Conservation (phyloP, 169 alveolate species). For the Babesia gibsoni region DNA sequence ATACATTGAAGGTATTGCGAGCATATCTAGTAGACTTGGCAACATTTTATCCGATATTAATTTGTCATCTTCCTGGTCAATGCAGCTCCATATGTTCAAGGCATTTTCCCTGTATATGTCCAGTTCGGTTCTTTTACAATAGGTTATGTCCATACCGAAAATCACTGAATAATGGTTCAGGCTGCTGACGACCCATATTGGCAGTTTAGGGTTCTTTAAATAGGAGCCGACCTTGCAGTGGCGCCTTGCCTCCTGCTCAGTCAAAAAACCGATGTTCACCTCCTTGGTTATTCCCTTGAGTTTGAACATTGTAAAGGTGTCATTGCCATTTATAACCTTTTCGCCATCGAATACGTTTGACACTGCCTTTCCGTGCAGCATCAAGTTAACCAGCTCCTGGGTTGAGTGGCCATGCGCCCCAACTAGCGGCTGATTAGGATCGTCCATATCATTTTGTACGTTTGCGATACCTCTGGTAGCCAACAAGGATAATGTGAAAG, state of each 20-base stretch:
- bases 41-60: conserved; percentile 56
- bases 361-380: conserved; percentile 78
- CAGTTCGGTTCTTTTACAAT: conserved; percentile 41
- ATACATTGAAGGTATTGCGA: conserved; percentile 8
- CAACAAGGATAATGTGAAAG: conserved; percentile 71
- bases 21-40: conserved; percentile 53
- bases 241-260: conserved; percentile 78
- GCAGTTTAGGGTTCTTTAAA: conserved; percentile 75
- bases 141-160: conserved; percentile 33
- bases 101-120: conserved; percentile 30
- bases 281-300: conserved; percentile 74
- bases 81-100: conserved; percentile 59
- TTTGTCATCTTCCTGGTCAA: conserved; percentile 69
- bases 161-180: conserved; percentile 75
- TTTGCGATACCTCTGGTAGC: conserved; percentile 70
- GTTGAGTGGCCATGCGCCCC: conserved; percentile 78
- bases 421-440: conserved; percentile 66
- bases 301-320: conserved; percentile 1
- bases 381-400: conserved; percentile 77
- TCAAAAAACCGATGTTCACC: conserved; percentile 72
- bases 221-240: conserved; percentile 79
- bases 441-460: conserved; percentile 76
- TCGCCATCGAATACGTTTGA: conserved; percentile 79
- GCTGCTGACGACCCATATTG: conserved; percentile 78
- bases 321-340: conserved; percentile 51